Evolutionary conservation across 345 rosid species (phyloP), one percentile per base, ranked within the genome.

Genomic region (Acer yangbiense): DNA sequence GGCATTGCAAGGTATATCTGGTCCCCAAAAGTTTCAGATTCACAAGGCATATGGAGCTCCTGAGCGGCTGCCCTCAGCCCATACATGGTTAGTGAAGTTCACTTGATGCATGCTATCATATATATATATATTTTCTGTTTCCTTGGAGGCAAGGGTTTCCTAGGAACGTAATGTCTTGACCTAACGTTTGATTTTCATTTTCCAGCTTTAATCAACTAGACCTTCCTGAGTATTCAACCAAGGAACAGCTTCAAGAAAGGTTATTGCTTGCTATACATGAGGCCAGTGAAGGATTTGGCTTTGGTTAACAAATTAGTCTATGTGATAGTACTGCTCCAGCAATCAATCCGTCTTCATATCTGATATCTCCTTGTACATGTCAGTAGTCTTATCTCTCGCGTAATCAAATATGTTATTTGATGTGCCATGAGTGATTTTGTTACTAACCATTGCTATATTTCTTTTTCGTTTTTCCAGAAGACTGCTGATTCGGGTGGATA

Each of bases 31-130:
- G 77, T 89, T 95, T 80, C 99, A 95, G 87, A 91, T 95, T 83
- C 99, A 95, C 90, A 95, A 95, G 83, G 96, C 97, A 58, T 95
- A 93, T 86, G 99, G 99, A 75, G 92, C 94, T 74, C 94, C 98
- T 13, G 93, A 92, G 72, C 86, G 99, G 69, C 80, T 95, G 68
- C 99, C 99, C 35, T 93, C 99, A 41, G 99, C 99, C 46, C 98
- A 95, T 85, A 95, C 99, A 79, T 93, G 98, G 98, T 95, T 52
- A 71, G 89, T 79, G 68, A 43, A 9, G 58, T 64, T 58, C 39
- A 35, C 52, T 50, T 41, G 35, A 61, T 27, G 8, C 0, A 0
- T 66, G 14, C 54, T 60, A 35, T 61, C 29, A 32, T 35, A 0
- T 35, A 4, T 32, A 29, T 29, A 29, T 29, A 29, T 29, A 3